Evolutionary conservation across 352 stramenopile species (phyloP), one percentile per base, ranked within the genome.

Genomic region (Pythium folliculosum): DNA sequence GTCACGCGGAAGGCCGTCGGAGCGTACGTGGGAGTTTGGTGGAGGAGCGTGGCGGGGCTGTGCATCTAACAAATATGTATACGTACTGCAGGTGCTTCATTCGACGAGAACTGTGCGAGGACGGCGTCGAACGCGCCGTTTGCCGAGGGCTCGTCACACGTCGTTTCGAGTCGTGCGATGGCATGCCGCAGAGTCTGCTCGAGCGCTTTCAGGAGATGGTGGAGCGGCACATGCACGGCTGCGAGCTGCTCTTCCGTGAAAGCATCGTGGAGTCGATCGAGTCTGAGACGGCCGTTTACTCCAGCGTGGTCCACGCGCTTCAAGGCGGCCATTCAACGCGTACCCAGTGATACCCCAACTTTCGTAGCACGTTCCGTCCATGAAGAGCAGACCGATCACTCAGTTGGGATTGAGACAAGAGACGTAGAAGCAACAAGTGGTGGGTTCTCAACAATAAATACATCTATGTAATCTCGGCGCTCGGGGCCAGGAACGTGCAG

Each of bases 1-100:
- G 60, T 72, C 50, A 71, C 65, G 61, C 70, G 61, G 3, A 43
- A 63, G 30, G 50, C 44, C 8, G 23, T 53, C 19, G 61, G 51
- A 47, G 40, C 40, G 40, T 47, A 47, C 17, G 40, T 47, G 17
- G 17, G 5, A 6, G 13, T 47, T 3, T n/a, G 40, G 1, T n/a
- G 14, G 17, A 21, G 40, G 27, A 32, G 40, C 40, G 13, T 21
- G 13, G 17, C 6, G 40, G 5, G 5, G 14, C 40, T 2, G 40
- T 7, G 40, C 7, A 32, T 21, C 17, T 47, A 19, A 30, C n/a
- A n/a, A 50, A 27, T 50, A 21, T 57, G 19, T 47, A 19, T 45
- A n/a, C n/a, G n/a, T 47, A 6, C 19, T 48, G 32, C 32, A 59
- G 52, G 21, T 59, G 52, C 35, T 21, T 59, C 13, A 59, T 59